Evolutionary conservation across 441 rosid genomes (phyloP), one percentile per base, ranked within the genome.

Genomic region (Adansonia rubrostipa): DNA sequence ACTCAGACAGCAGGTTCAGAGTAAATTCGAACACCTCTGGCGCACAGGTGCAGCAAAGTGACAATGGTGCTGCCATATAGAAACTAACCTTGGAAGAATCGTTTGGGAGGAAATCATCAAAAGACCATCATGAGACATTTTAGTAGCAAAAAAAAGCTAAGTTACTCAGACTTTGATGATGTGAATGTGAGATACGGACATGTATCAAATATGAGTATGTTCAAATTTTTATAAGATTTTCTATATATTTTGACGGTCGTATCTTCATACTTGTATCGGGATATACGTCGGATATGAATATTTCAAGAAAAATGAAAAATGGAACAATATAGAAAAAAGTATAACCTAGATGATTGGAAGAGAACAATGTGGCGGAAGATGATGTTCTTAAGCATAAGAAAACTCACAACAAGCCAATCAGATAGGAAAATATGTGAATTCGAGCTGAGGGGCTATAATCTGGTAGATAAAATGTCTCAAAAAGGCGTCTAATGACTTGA

Each of bases 381-480:
- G 48, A 28, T 28, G 3, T n/a, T 40, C 5, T 4, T 3, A 40
- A 40, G 44, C 6, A 11, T 71, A 42, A 79, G 80, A 74, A 72
- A 72, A 88, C 98, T 94, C 84, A 93, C 97, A 87, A 86, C 17
- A 86, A 28, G 67, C 97, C 97, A 5, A 84, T 71, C 13, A 93
- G 89, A 85, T 91, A 93, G 72, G 86, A 92, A 66, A 86, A 84
- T 73, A 91, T 78, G 78, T 92, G 92, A 90, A 93, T 82, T 61
- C 89, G 87, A 80, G 97, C 97, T 0, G 89, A 84, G 58, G 92
- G 88, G 78, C 95, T 89, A 76, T 95, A 90, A 33, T 89, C 82
- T 77, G 91, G 89, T 10, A 89, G 84, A 79, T 87, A 84, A 13
- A 87, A 33, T 0, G 91, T 81, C 86, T 94, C 97, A 3, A 80